Base-by-base conservation (phyloP, 371 early-diverging fungal genomes). In the Zychaea mexicana region DNA sequence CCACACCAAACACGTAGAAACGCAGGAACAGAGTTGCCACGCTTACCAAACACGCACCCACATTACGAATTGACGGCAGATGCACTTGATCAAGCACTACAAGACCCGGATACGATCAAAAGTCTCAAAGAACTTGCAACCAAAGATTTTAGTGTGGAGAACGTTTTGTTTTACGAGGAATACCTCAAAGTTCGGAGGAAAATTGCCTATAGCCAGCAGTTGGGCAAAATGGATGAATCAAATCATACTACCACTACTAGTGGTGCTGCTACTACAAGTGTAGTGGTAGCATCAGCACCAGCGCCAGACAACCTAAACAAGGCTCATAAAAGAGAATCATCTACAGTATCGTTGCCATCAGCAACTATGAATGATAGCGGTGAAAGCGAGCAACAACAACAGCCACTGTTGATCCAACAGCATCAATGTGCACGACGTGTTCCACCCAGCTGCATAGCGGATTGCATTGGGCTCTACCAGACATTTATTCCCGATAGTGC, bases 131-230 rank as follows among this genome's bases (percentile, higher is more conserved):
- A 71, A 12, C 32, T 72, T 32, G 74, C 79, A 10, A 72, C 76
- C 21, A 64, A 72, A 31, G 79, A 79, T 49, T 79, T 79, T 53
- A 76, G 77, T 54, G 69, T 65, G 15, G 79, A 79, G 67, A 76
- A 76, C 39, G 38, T 73, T 1, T 31, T 79, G 19, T 79, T 79
- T 36, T 76, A 72, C 42, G 73, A 74, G 57, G 62, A 64, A 3
- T 77, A 76, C 33, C 36, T 66, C 5, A 53, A 59, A 2, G 32
- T 79, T 1, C 65, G 58, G 32, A 30, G 28, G 28, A 46, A 21
- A 21, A 10, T 21, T 33, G 49, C 17, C 31, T 9, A 19, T 21
- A 31, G 49, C 22, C 46, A 49, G n/a, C 12, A 21, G 57, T n/a
- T n/a, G n/a, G n/a, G n/a, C n/a, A n/a, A n/a, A n/a, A n/a, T n/a